A percentile compares a stretch with the other conserved stretches of the same genome.
Evolutionary conservation across 2,329 filamentous ascomycete species (phyloP).

Genomic region (Hansfordia pulvinata): DNA sequence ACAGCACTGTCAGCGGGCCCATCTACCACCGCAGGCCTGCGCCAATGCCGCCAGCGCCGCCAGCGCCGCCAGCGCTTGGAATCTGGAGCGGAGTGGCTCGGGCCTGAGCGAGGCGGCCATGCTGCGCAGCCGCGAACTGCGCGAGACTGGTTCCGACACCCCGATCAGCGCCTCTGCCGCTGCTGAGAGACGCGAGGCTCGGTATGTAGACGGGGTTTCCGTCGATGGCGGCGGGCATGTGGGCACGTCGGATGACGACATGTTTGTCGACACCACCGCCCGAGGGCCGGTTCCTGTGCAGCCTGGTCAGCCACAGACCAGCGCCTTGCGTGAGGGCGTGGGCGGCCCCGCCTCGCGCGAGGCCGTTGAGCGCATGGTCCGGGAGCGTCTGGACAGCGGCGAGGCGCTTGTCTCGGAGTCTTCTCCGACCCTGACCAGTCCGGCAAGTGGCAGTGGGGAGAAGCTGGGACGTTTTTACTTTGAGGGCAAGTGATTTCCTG

Average conservation of each 20-base stretch:
- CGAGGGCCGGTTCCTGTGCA: conserved; percentile 37
- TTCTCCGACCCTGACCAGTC: conserved; percentile 23
- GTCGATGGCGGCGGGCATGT: conserved; percentile 33
- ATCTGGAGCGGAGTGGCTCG: conserved; percentile 35
- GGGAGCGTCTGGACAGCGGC: conserved; percentile 41
- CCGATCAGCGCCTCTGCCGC: conserved; percentile 30
- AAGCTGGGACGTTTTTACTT: conserved; percentile 46
- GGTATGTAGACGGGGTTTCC: conserved; percentile 54
- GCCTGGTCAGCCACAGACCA: conserved; percentile 19
- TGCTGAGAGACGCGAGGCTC: conserved; percentile 43
- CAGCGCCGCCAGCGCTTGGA: conserved; percentile 19
- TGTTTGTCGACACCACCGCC: conserved; percentile 52
- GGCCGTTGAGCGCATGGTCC: conserved; percentile 50
- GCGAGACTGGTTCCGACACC: conserved; percentile 22
- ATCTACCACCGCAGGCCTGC: conserved; percentile 44
- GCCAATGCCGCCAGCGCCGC: conserved; percentile 18
- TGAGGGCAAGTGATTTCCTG: conserved; percentile 40
- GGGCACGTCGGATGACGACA: conserved; percentile 27
- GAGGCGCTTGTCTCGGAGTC: conserved; percentile 23
- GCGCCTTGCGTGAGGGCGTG: conserved; percentile 20
- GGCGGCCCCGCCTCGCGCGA: conserved; percentile 26
- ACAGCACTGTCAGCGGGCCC: conserved; percentile 70
- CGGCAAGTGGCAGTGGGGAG: conserved; percentile 27
- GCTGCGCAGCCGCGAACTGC: conserved; percentile 12
- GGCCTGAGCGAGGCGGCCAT: conserved; percentile 32